These are phyloP conservation scores for Straminergon stramineum DNA, from an alignment of 225 moss, liverwort and hornwort species.

Conservation along the genomic window DNA sequence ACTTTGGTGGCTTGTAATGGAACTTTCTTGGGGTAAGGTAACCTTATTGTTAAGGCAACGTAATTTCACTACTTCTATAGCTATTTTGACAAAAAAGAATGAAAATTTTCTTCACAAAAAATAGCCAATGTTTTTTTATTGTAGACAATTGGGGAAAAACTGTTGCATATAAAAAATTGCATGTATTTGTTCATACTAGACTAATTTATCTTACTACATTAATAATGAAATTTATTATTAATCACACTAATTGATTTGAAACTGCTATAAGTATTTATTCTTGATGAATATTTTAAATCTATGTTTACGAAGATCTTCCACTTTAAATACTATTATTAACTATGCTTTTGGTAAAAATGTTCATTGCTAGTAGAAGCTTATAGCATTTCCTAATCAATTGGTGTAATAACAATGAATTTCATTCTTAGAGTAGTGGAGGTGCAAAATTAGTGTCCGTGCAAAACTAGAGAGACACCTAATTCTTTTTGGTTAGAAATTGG, in stretches of 20 bases:
- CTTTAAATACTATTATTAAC: not conserved
- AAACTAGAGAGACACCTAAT: not conserved
- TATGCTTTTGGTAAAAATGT: not conserved
- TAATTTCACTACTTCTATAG: no score
- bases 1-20: no score
- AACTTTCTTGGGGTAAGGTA: no score
- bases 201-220: not conserved
- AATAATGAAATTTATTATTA: not conserved
- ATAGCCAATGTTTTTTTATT: no score
- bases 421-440: no score
- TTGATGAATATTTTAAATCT: not conserved
- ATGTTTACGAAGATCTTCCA: no score
- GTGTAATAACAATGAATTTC: not conserved
- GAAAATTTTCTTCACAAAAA: no score
- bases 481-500: not conserved
- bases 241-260: not conserved
- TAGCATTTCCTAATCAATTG: not conserved
- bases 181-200: not conserved
- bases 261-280: not conserved
- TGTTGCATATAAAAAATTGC: no score
- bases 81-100: no score
- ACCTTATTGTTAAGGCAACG: no score
- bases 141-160: no score
- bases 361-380: not conserved
- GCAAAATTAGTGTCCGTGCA: fast-evolving